Percentiles rank a stretch among this genome's conserved stretches.
These are phyloP conservation scores for Serendipita sp. DNA, from an alignment of 768 basidiomycete genomes.

Conservation along the genomic window DNA sequence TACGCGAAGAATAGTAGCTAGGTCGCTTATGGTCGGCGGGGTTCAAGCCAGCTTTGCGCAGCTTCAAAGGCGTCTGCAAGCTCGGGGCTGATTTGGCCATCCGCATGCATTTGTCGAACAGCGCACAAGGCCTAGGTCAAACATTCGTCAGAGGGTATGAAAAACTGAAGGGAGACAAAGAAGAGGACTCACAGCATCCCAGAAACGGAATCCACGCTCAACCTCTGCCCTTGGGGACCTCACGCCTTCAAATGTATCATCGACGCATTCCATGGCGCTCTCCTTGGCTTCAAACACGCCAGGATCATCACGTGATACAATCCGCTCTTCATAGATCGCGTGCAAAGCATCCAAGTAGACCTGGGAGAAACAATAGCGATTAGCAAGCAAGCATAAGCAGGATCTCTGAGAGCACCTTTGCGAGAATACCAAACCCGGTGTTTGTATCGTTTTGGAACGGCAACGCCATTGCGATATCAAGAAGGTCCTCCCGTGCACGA, in stretches of 20 bases:
- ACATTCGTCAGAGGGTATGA: slow-evolving; percentile 7
- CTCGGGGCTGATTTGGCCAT: slow-evolving; percentile 66
- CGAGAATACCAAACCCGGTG: slow-evolving; percentile 94
- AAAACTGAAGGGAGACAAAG: no score
- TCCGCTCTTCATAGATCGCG: slow-evolving; percentile 63
- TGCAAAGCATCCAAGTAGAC: slow-evolving; percentile 84
- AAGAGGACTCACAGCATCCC: slow-evolving; percentile 75
- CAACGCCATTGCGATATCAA: slow-evolving; percentile 82
- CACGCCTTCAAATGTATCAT: slow-evolving; percentile 82
- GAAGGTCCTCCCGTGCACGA: slow-evolving; percentile 71
- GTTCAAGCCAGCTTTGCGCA: slow-evolving; percentile 85
- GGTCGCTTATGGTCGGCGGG: slow-evolving; percentile 60
- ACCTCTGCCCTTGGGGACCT: slow-evolving; percentile 78
- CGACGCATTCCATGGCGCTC: slow-evolving; percentile 80
- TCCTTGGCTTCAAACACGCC: slow-evolving; percentile 71
- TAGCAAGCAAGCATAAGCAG: no score
- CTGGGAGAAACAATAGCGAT: neutral
- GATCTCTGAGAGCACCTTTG: slow-evolving; percentile 38
- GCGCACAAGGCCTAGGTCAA: slow-evolving; percentile 71
- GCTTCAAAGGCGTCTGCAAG: slow-evolving; percentile 92
- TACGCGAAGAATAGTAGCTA: neutral
- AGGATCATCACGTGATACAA: slow-evolving; percentile 60
- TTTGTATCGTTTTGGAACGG: slow-evolving; percentile 95
- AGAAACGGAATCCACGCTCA: slow-evolving; percentile 94
- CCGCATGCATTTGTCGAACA: slow-evolving; percentile 77